Evolutionary conservation across 345 rosid genomes (phyloP).

Genomic region (Salix suchowensis): DNA sequence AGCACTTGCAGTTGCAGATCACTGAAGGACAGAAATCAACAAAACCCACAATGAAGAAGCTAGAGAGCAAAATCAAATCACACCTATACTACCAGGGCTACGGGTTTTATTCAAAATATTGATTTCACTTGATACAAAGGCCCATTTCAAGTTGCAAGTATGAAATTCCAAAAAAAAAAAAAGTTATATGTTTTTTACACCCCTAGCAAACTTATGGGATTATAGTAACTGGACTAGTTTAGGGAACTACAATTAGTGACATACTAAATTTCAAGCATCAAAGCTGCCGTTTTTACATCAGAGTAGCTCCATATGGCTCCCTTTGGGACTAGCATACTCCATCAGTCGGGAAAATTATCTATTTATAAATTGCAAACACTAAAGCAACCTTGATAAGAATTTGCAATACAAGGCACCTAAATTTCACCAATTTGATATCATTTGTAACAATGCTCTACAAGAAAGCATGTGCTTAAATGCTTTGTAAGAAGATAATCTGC

Average conservation of each 20-base stretch:
- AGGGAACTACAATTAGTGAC: no score
- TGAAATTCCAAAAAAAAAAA: background rate
- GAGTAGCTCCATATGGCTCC: background rate
- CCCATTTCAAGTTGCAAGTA: background rate
- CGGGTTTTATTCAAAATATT: background rate
- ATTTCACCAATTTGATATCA: background rate
- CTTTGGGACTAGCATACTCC: background rate
- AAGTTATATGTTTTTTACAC: background rate
- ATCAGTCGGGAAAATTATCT: background rate
- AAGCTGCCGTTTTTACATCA: no score
- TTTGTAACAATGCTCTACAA: background rate
- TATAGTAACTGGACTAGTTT: background rate
- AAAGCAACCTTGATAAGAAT: background rate
- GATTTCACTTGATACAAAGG: background rate
- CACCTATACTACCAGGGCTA: background rate
- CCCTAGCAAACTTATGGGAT: background rate
- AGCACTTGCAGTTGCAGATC: background rate
- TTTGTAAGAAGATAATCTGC: background rate
- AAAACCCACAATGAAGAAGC: background rate
- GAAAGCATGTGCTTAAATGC: background rate
- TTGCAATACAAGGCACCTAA: background rate
- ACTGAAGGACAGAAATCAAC: background rate
- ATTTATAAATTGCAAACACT: background rate
- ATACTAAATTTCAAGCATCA: background rate
- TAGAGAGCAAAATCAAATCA: background rate